Percentiles rank a stretch among this genome's conserved stretches.
Evolutionary conservation across 441 rosid genomes (phyloP).

Genomic region (Adansonia grandidieri): DNA sequence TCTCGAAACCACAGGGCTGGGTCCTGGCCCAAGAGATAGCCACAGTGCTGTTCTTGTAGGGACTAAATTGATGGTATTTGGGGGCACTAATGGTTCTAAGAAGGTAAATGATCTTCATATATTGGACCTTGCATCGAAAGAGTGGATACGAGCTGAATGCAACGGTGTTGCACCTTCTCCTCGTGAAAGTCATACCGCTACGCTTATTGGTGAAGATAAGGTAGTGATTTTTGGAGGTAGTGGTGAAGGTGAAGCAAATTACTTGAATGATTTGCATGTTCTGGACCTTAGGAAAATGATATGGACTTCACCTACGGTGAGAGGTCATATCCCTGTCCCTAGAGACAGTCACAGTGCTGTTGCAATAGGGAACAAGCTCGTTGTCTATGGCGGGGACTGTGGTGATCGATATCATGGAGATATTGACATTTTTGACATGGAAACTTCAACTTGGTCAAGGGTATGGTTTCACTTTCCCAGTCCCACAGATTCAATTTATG

Average conservation of each 20-base stretch:
- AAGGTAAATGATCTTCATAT: conserved; percentile 73
- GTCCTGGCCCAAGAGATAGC: conserved; percentile 80
- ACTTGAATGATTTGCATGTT: conserved; percentile 69
- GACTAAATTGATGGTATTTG: conserved; percentile 63
- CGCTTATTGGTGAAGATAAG: conserved; percentile 50
- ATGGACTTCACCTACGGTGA: conserved; percentile 60
- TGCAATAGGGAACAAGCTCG: conserved; percentile 49
- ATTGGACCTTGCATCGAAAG: conserved; percentile 55
- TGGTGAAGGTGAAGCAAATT: conserved; percentile 76
- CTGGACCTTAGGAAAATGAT: conserved; percentile 63
- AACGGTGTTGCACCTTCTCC: conserved; percentile 60
- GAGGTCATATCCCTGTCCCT: conserved; percentile 65
- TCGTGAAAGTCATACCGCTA: conserved; percentile 79
- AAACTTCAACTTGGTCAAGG: conserved; percentile 62
- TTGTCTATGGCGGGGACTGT: conserved; percentile 74
- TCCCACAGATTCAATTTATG: background rate
- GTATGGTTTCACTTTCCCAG: conserved; percentile 35
- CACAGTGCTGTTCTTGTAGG: conserved; percentile 70
- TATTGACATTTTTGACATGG: conserved; percentile 58
- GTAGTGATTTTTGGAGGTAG: conserved; percentile 76
- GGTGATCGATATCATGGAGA: conserved; percentile 72
- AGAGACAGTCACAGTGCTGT: conserved; percentile 77
- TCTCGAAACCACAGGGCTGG: conserved; percentile 57
- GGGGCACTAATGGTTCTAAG: conserved; percentile 74
- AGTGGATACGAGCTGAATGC: conserved; percentile 57